Percentiles rank a stretch among this genome's conserved stretches.
Conservation (phyloP, 306 rosid genomes). For the Dryas octopetala region DNA sequence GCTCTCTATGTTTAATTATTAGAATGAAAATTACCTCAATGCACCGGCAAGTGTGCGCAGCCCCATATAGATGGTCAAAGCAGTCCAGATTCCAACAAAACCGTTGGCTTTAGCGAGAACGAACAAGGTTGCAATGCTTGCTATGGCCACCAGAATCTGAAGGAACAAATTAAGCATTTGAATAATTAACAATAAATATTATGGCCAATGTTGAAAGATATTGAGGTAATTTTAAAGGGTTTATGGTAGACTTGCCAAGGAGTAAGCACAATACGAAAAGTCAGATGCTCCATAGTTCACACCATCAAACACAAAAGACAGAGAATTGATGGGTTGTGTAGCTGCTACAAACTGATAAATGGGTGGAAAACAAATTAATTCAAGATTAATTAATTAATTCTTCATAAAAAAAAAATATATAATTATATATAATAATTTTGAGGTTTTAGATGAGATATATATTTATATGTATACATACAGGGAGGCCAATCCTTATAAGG, state of each 20-base stretch:
- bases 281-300: conserved; percentile 96
- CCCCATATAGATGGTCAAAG: conserved; percentile 79
- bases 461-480: conserved; percentile 40
- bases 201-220: background rate
- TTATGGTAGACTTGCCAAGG: conserved; percentile 47
- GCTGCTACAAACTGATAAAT: conserved; percentile 82
- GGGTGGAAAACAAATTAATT: background rate
- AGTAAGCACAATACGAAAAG: conserved; percentile 84
- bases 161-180: background rate
- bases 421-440: background rate
- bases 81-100: conserved; percentile 90
- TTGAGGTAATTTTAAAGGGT: background rate
- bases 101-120: conserved; percentile 60
- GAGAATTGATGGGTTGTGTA: conserved; percentile 86
- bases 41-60: conserved; percentile 82
- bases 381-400: no score
- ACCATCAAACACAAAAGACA: conserved; percentile 92
- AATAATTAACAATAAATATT: no score
- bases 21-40: conserved; percentile 60
- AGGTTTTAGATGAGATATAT: background rate
- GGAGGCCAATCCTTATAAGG: conserved; percentile 69
- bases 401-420: no score
- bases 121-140: conserved; percentile 59
- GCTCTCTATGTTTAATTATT: no score
- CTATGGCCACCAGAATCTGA: conserved; percentile 74